Base-by-base conservation (phyloP, 108 stramenopile genomes). In the Licmophora abbreviata region DNA sequence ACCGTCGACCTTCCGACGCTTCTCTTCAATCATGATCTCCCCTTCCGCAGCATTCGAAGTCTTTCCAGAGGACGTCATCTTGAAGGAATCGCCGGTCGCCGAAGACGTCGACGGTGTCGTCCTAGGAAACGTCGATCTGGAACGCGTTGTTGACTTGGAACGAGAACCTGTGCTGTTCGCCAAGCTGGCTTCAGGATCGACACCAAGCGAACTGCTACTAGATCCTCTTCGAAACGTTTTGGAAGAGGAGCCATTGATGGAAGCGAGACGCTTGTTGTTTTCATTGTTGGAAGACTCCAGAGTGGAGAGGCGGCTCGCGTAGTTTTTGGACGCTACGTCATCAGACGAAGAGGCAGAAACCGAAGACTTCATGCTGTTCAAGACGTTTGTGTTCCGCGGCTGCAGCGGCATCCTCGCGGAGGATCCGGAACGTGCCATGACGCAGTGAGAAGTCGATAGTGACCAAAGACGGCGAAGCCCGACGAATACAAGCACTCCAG, bases 1-100 rank as follows among this genome's bases (percentile, higher is more conserved):
- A 9, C 85, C 90, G 54, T 77, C 70, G 44, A 79, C 60, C 26
- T 68, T 54, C 26, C 77, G 71, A 22, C 90, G 65, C 31, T 78
- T 76, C 40, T 92, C 90, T 51, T 78, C 76, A 51, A 92, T 86
- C 2, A 69, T 70, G 17, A 80, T 55, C 38, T 18, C 20, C 38
- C 18, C 5, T 40, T 2, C 20, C 38, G 15, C 38, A 18, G 38
- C 18, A 40, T 5, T 40, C 20, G 38, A 40, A 40, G 20, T 40
- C 18, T 20, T 40, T 40, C 1, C 4, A 40, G 38, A 15, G 5
- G 20, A 20, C 2, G 38, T 18, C 38, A 40, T 36, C 12, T 9
- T 29, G 22, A 46, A 37, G 21, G 23, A 40, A 37, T 24, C 22
- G 7, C 30, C 46, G 22, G 48, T 26, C 14, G 21, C 11, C 23